Conservation (phyloP, 179 eudicot genomes). For the Pouteria campechiana region DNA sequence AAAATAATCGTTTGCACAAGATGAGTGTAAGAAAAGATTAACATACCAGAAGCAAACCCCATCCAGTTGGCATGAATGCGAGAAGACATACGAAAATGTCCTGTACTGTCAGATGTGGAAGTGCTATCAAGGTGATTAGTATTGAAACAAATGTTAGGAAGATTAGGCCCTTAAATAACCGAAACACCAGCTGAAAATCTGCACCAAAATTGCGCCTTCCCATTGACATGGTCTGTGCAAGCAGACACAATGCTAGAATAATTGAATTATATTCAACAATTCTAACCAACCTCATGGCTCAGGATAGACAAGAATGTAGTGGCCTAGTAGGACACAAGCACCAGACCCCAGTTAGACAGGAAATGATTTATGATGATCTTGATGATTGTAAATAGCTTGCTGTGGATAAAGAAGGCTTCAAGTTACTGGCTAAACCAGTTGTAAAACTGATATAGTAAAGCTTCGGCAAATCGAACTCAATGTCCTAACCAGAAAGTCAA, state of each 20-base stretch:
- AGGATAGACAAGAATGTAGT: background rate
- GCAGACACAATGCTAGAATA: background rate
- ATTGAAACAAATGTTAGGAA: conserved; percentile 13
- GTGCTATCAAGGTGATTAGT: conserved; percentile 14
- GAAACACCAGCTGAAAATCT: conserved; percentile 27
- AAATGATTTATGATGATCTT: too few relatives aligned
- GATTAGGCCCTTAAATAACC: conserved; percentile 17
- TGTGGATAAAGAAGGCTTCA: too few relatives aligned
- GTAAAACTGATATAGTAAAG: too few relatives aligned
- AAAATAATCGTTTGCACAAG: too few relatives aligned
- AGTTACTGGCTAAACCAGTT: too few relatives aligned
- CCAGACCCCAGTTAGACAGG: too few relatives aligned
- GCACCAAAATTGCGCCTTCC: conserved; percentile 23
- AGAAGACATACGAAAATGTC: conserved; percentile 27
- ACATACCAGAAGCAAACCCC: conserved; percentile 30
- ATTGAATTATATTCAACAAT: background rate
- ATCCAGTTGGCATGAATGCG: conserved; percentile 36
- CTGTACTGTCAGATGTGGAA: conserved; percentile 15
- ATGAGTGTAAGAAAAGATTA: background rate
- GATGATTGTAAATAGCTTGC: too few relatives aligned
- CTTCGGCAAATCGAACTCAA: too few relatives aligned
- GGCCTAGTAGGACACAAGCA: background rate
- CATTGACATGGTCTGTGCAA: conserved; percentile 21
- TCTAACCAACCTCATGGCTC: background rate
- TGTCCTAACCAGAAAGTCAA: too few relatives aligned